phyloP scores from a whole-genome alignment of 805 yeast genomes.

The Candida montana region DNA sequence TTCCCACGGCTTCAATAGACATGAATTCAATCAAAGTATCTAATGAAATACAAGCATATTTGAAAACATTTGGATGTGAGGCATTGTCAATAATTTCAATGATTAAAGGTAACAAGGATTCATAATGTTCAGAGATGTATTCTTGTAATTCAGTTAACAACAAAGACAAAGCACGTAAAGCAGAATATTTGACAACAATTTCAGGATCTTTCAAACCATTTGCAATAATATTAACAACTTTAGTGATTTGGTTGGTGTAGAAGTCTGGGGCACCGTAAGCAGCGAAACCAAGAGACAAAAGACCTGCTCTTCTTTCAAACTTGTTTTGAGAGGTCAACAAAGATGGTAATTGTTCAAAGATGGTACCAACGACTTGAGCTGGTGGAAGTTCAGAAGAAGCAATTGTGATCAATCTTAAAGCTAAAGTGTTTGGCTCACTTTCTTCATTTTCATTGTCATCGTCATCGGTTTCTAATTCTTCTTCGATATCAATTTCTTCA shows the following conservation, averaged over 20 bases:
- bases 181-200: slow-evolving; percentile 75
- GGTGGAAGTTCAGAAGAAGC: slow-evolving; percentile 87
- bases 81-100: slow-evolving; percentile 86
- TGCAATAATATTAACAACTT: slow-evolving; percentile 66
- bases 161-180: slow-evolving; percentile 73
- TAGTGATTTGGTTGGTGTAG: slow-evolving; percentile 67
- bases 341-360: slow-evolving; percentile 57
- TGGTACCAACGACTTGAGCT: slow-evolving; percentile 79
- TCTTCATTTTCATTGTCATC: slow-evolving; percentile 95
- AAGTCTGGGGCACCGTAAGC: slow-evolving; percentile 94
- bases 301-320: slow-evolving; percentile 82
- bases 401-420: slow-evolving; percentile 72
- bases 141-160: slow-evolving; percentile 83
- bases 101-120: slow-evolving; percentile 75
- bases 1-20: slow-evolving; percentile 76
- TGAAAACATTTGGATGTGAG: slow-evolving; percentile 74
- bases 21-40: slow-evolving; percentile 91
- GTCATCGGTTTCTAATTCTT: slow-evolving; percentile 70
- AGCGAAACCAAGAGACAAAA: slow-evolving; percentile 74
- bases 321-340: slow-evolving; percentile 58
- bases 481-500: slow-evolving; percentile 76
- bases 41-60: slow-evolving; percentile 84
- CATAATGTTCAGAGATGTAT: slow-evolving; percentile 78
- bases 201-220: slow-evolving; percentile 74
- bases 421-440: slow-evolving; percentile 69